Conservation (phyloP, 2,329 filamentous ascomycete genomes). For the Epichloe aotearoae region DNA sequence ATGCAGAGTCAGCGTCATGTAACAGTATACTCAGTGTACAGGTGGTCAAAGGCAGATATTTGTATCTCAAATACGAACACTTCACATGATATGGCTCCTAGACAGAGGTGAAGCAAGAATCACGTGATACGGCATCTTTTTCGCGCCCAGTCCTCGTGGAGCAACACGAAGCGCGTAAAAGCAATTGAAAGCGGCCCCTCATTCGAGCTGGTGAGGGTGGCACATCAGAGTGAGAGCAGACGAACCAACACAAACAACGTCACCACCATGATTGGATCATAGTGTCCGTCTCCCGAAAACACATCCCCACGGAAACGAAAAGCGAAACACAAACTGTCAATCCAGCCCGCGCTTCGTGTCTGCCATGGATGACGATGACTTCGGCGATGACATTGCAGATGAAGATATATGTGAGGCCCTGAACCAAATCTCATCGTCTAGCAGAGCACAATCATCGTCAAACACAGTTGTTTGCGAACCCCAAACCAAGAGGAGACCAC, state of each 20-base stretch:
- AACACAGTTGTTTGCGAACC: not conserved
- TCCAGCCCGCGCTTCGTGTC: not conserved
- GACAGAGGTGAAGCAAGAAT: not conserved
- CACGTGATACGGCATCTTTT: slow-evolving; percentile 18
- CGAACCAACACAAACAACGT: not conserved
- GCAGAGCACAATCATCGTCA: slow-evolving; percentile 4
- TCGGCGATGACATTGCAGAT: slow-evolving; percentile 50
- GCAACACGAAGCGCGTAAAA: slow-evolving; percentile 4
- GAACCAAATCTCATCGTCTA: slow-evolving; percentile 33
- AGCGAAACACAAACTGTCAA: not conserved
- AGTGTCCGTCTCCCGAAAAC: not conserved
- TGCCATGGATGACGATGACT: slow-evolving; percentile 46
- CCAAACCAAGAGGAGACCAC: not conserved
- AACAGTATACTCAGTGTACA: too few relatives aligned
- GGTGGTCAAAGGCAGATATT: too few relatives aligned
- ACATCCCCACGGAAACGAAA: not conserved
- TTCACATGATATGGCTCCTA: too few relatives aligned
- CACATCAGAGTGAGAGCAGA: not conserved
- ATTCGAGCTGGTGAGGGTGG: not conserved
- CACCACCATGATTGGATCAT: not conserved
- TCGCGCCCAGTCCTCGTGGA: slow-evolving; percentile 13
- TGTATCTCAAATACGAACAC: too few relatives aligned
- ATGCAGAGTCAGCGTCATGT: too few relatives aligned
- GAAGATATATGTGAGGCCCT: slow-evolving; percentile 51
- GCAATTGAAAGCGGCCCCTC: not conserved